Evolutionary conservation across 2,329 filamentous ascomycete species (phyloP).

Genomic region (Bertia moriformis): DNA sequence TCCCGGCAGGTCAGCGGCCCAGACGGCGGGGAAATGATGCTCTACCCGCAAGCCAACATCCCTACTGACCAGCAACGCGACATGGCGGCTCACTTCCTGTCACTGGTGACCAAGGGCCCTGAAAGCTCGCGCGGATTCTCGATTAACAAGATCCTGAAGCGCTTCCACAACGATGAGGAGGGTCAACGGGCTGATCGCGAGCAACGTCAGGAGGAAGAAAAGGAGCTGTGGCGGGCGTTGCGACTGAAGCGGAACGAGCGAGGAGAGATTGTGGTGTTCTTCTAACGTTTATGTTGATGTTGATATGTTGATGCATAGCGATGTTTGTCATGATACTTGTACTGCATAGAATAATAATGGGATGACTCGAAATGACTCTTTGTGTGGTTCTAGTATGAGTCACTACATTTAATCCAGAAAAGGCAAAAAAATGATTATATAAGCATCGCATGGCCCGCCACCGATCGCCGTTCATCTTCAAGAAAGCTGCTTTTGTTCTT

Average conservation of each 20-base stretch:
- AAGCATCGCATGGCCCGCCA: too few species aligned
- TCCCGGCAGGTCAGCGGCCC: not conserved
- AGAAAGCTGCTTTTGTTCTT: not conserved
- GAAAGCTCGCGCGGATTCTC: not conserved
- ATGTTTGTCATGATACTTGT: not conserved
- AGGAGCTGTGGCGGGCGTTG: not conserved
- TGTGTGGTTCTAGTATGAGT: too few species aligned
- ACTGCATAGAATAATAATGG: too few species aligned
- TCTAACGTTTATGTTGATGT: not conserved
- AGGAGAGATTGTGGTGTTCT: not conserved
- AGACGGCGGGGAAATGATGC: not conserved
- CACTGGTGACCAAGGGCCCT: not conserved
- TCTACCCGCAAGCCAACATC: not conserved
- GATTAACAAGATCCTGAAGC: not conserved
- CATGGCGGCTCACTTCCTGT: not conserved
- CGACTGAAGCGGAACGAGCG: not conserved
- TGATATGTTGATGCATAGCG: not conserved
- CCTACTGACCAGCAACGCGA: not conserved
- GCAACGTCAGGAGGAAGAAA: not conserved
- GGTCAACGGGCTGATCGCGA: conserved; percentile 1
- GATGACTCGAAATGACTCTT: too few species aligned
- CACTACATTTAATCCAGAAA: too few species aligned
- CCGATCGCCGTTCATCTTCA: not conserved
- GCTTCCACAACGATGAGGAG: not conserved
- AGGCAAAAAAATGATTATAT: too few species aligned